Evolutionary conservation across 2,329 filamentous ascomycete genomes (phyloP).

Genomic region (Monilinia fructigena): DNA sequence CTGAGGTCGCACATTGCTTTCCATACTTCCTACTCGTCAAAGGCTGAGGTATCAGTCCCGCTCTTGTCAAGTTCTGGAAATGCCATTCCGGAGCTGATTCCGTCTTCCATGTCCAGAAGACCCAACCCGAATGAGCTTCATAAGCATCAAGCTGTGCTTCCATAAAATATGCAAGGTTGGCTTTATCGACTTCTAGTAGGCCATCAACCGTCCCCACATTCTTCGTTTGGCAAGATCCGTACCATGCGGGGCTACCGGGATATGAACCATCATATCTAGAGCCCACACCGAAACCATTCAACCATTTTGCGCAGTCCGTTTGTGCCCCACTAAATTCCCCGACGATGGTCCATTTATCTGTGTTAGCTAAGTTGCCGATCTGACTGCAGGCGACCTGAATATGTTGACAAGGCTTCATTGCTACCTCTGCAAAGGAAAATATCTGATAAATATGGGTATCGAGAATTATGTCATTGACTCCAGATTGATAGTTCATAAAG

Average conservation of each 20-base stretch:
- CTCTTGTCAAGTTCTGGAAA: slow-evolving; percentile 43
- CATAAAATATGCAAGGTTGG: slow-evolving; percentile 43
- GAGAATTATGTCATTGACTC: slow-evolving; percentile 43
- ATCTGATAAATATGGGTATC: slow-evolving; percentile 49
- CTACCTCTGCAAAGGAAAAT: slow-evolving; percentile 41
- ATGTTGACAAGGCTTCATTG: slow-evolving; percentile 43
- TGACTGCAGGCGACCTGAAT: slow-evolving; percentile 45
- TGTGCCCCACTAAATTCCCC: slow-evolving; percentile 47
- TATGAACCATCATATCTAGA: slow-evolving; percentile 51
- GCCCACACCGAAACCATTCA: slow-evolving; percentile 58
- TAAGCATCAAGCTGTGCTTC: slow-evolving; percentile 48
- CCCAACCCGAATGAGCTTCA: slow-evolving; percentile 43
- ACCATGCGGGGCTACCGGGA: slow-evolving; percentile 39
- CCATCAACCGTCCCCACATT: slow-evolving; percentile 48
- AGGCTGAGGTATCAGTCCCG: slow-evolving; percentile 44
- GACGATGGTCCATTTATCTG: slow-evolving; percentile 42
- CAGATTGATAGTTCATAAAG: slow-evolving; percentile 49
- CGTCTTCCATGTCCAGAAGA: slow-evolving; percentile 48
- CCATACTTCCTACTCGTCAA: slow-evolving; percentile 39
- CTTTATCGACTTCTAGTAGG: slow-evolving; percentile 41
- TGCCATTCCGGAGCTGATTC: slow-evolving; percentile 46
- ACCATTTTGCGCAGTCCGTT: slow-evolving; percentile 47
- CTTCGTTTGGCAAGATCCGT: slow-evolving; percentile 43
- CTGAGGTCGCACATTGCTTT: slow-evolving; percentile 34
- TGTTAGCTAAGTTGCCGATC: slow-evolving; percentile 38